A percentile compares a stretch with the other conserved stretches of the same genome.
Conservation (phyloP, 768 basidiomycete genomes). For the Kwoniella sp. region DNA sequence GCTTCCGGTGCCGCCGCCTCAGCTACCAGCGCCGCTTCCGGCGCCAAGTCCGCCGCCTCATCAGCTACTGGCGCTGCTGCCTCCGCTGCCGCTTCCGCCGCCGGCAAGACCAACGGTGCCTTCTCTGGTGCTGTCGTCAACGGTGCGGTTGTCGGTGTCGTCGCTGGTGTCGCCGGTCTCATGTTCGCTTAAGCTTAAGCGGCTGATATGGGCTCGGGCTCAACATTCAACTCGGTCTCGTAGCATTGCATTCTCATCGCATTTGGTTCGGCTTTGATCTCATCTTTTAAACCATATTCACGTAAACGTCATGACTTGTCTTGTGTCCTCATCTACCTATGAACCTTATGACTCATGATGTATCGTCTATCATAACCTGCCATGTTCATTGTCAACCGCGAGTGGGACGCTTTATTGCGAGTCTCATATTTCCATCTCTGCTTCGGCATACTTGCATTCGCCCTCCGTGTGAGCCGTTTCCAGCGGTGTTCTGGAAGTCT, state of each 20-base stretch:
- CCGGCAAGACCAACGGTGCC: slow-evolving; percentile 16
- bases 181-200: slow-evolving; percentile 3
- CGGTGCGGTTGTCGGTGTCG: slow-evolving; percentile 36
- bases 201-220: background rate
- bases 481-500: no score
- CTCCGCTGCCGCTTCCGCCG: slow-evolving; percentile 29
- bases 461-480: no score
- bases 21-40: slow-evolving; percentile 17
- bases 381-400: background rate
- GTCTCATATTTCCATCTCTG: no score
- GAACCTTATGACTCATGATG: slow-evolving; percentile 3
- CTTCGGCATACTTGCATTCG: no score
- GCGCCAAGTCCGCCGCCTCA: slow-evolving; percentile 1
- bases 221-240: background rate
- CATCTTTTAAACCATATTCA: background rate
- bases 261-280: background rate
- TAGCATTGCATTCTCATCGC: background rate
- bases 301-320: background rate
- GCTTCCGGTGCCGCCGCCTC: slow-evolving; percentile 22
- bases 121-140: slow-evolving; percentile 21
- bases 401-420: no score
- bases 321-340: background rate
- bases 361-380: background rate
- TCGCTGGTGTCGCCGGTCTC: slow-evolving; percentile 35
- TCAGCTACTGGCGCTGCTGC: slow-evolving; percentile 20